Base-by-base conservation (phyloP, 2,329 filamentous ascomycete species). In the Pseudogymnoascus sp. region DNA sequence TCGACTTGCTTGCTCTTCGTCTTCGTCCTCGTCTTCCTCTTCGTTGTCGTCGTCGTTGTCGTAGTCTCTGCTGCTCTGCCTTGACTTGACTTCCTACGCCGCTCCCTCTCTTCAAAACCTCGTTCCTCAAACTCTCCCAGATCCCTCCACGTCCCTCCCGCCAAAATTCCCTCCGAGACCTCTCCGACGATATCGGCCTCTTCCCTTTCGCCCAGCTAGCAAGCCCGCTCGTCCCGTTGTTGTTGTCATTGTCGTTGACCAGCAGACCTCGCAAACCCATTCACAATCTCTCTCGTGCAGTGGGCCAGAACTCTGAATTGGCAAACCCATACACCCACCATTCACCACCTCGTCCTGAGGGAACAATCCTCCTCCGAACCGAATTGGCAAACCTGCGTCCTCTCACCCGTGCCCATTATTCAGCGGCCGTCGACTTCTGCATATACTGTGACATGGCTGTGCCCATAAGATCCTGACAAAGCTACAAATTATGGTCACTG, bases 401-500 rank as follows among this genome's bases (percentile, higher is more conserved):
- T 19, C 10, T 13, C 46, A 56, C 46, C 46, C n/a, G 46, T 33
- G 26, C 46, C 46, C 46, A 19, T 56, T 56, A 17, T 56, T 19
- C 46, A 33, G n/a, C 46, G 46, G 46, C 46, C n/a, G n/a, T 33
- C 26, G n/a, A 31, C 29, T 33, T 19, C 46, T n/a, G n/a, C 46
- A 56, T 33, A 56, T 6, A 19, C 15, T 33, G 46, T 56, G 46
- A 56, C 26, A 56, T 56, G 46, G 46, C 31, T 56, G 31, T 19
- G 26, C 46, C 46, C 46, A 56, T 56, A 56, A 56, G 4, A 19
- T 7, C 46, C 15, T 56, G 46, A 17, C 26, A 17, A 17, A 13
- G 46, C 46, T 56, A 19, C 46, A 56, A 56, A 56, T 56, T 33
- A 56, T 56, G 46, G 46, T 56, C 46, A 56, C 46, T 56, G 46